These are phyloP conservation scores for Chlorella sp. DNA, from an alignment of 139 green algal genomes.

Conservation along the genomic window DNA sequence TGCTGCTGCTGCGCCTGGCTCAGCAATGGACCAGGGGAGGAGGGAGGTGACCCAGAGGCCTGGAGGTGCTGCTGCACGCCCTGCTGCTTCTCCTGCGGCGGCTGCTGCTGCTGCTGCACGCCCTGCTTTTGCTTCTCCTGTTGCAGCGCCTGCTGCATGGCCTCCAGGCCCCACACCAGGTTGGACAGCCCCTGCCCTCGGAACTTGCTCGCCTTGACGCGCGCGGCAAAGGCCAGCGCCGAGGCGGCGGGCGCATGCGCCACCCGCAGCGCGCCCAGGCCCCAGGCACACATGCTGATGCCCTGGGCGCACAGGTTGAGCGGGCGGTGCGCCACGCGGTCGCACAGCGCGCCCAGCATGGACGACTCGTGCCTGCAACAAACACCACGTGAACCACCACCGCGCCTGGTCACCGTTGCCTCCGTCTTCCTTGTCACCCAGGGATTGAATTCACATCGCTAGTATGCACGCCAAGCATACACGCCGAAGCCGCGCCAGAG, in stretches of 20 bases:
- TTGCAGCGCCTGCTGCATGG: background rate
- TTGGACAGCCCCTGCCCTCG: slow-evolving; percentile 18
- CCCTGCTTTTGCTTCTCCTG: too few species aligned
- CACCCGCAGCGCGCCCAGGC: slow-evolving; percentile 8
- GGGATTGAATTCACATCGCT: background rate
- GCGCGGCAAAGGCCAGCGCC: too few species aligned
- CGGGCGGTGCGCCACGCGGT: background rate
- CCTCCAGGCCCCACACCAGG: slow-evolving; percentile 22
- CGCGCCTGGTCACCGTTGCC: too few species aligned
- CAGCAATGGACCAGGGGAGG: too few species aligned
- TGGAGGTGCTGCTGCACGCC: too few species aligned
- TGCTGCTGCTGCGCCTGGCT: too few species aligned
- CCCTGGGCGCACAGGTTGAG: background rate
- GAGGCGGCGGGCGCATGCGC: too few species aligned
- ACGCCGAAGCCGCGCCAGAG: background rate
- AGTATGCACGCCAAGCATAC: background rate
- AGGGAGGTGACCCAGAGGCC: too few species aligned
- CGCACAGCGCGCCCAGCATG: slow-evolving; percentile 13
- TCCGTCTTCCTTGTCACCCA: too few species aligned
- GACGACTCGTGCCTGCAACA: background rate
- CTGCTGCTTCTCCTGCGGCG: too few species aligned
- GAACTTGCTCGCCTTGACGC: slow-evolving; percentile 14
- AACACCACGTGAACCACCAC: too few species aligned
- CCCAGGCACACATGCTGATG: slow-evolving; percentile 6
- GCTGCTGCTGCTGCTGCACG: too few species aligned